Conservation (phyloP, 164 flowering plant genomes). For the Chimonanthus salicifolius region DNA sequence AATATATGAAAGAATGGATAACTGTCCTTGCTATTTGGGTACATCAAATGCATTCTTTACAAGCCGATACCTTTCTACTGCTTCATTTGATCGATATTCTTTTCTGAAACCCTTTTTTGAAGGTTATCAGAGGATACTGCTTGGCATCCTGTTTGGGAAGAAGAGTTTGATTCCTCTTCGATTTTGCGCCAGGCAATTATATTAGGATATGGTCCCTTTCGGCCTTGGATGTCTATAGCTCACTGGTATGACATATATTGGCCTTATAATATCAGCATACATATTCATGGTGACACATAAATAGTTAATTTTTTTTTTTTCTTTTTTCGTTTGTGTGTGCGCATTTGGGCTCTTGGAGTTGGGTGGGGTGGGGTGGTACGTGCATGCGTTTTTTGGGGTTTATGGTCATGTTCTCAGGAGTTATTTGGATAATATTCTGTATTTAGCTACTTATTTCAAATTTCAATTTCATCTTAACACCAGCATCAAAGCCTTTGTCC, state of each 20-base stretch:
- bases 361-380: not conserved
- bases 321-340: too few species aligned
- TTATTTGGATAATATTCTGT: not conserved
- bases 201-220: constrained; percentile 74
- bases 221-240: constrained; percentile 90
- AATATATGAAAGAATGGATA: not conserved
- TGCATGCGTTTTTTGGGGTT: not conserved
- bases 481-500: too few species aligned
- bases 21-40: not conserved
- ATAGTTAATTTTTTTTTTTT: too few species aligned
- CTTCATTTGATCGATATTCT: not conserved
- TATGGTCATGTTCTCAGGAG: not conserved
- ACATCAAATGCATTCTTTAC: not conserved
- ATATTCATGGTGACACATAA: too few species aligned
- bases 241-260: constrained; percentile 59
- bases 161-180: constrained; percentile 58
- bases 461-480: too few species aligned
- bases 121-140: constrained; percentile 90
- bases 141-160: constrained; percentile 71
- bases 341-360: too few species aligned
- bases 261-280: not conserved
- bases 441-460: not conserved
- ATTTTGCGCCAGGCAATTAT: constrained; percentile 63
- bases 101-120: constrained; percentile 2
- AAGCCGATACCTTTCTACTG: not conserved